Conservation (phyloP, 225 moss, liverwort and hornwort species). For the Sphagnum tenellum region DNA sequence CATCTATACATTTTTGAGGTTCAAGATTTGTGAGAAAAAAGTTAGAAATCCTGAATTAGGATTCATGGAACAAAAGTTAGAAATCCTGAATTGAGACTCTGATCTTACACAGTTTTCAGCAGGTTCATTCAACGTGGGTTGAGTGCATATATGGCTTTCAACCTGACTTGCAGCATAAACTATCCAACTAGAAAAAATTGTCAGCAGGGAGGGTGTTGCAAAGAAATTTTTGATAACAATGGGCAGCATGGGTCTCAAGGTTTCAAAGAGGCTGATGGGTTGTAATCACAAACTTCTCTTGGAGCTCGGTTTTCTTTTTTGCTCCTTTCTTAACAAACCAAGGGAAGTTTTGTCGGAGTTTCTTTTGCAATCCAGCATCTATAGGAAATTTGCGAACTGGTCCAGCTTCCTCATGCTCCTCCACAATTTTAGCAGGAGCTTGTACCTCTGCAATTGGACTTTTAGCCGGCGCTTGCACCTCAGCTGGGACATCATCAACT, state of each 20-base stretch:
- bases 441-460: no score
- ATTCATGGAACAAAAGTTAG: not conserved
- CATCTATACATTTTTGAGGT: not conserved
- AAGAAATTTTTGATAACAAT: not conserved
- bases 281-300: constrained; percentile 9
- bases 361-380: constrained; percentile 24
- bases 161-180: no score
- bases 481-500: no score
- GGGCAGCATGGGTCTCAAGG: not conserved
- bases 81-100: no score
- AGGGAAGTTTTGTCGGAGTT: constrained; percentile 21
- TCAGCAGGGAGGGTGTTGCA: no score
- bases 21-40: not conserved
- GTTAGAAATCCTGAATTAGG: not conserved
- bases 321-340: constrained; percentile 33
- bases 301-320: constrained; percentile 41
- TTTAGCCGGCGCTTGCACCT: no score
- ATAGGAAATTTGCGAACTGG: constrained; percentile 29
- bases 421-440: not conserved
- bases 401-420: constrained; percentile 16
- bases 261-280: not conserved
- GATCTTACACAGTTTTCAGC: no score
- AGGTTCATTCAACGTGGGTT: no score
- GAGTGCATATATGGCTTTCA: no score
- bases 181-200: no score